Percentiles rank a stretch among this genome's conserved stretches.
Conservation (phyloP, 2,329 filamentous ascomycete species). For the Colletotrichum sp. region DNA sequence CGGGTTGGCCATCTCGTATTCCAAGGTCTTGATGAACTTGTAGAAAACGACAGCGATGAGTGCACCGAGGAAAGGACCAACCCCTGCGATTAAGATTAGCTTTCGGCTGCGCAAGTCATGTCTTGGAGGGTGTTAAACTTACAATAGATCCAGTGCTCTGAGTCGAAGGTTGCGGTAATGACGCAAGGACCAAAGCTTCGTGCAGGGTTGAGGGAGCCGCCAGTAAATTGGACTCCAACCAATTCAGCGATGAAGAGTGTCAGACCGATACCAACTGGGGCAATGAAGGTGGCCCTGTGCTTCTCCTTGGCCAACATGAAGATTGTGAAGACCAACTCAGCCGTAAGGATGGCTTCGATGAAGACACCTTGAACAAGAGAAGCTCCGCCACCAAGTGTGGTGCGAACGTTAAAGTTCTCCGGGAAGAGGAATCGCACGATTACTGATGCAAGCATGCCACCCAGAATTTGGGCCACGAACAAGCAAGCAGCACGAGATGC, state of each 20-base stretch:
- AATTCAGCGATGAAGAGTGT: conserved; percentile 50
- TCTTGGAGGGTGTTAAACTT: conserved; percentile 32
- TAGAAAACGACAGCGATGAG: conserved; percentile 41
- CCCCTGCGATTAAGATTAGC: conserved; percentile 26
- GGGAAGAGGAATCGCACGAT: conserved; percentile 48
- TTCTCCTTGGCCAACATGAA: conserved; percentile 59
- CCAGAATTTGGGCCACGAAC: conserved; percentile 56
- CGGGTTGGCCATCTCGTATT: conserved; percentile 51
- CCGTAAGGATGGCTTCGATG: conserved; percentile 54
- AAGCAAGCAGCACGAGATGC: conserved; percentile 49
- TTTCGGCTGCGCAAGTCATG: neutral
- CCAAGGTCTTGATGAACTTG: conserved; percentile 43
- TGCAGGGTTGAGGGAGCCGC: conserved; percentile 52
- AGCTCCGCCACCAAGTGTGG: conserved; percentile 42
- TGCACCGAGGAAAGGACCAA: conserved; percentile 37
- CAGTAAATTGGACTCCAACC: conserved; percentile 52
- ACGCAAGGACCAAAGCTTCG: conserved; percentile 52
- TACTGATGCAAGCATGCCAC: conserved; percentile 46
- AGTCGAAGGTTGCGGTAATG: conserved; percentile 42
- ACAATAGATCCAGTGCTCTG: conserved; percentile 55
- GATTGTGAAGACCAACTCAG: conserved; percentile 52
- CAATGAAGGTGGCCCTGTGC: conserved; percentile 51
- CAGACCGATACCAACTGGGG: conserved; percentile 52
- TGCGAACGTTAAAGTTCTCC: conserved; percentile 45
- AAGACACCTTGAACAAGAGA: conserved; percentile 50